Evolutionary conservation across 2,329 filamentous ascomycete species (phyloP), one percentile per base, ranked within the genome.

Genomic region (Pseudogymnoascus sp.): DNA sequence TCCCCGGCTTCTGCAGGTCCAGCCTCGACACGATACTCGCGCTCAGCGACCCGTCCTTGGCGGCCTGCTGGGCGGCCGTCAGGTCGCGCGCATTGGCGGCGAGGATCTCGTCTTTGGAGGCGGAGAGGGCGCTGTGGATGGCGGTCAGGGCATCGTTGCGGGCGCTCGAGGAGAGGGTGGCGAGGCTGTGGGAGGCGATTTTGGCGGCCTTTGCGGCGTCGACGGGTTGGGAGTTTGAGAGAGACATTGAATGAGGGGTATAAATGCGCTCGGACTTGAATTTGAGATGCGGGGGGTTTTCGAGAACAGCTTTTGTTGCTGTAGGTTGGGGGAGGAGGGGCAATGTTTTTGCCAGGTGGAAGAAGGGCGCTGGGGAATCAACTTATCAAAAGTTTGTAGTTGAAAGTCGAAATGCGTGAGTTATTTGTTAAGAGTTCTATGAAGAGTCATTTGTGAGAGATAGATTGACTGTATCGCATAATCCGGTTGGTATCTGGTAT

Each of bases 11-110:
- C 59, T 86, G 87, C 59, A 99, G 80, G 75, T 99, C 93, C 65
- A 99, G 82, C 63, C 95, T 84, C 71, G 96, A 95, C 33, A 97
- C 84, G 23, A 97, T 82, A 72, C 91, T 95, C 71, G 88, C 83
- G 74, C 87, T 93, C 60, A 97, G 78, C 59, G 86, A 80, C 42
- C 93, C 93, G 70, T 87, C 84, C 15, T 86, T 83, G 19, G 90
- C 91, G 59, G 91, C 90, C 70, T 84, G 81, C 42, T 82, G 84
- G 2, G 95, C 95, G 53, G 83, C 79, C 62, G 87, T 85, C 62
- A 99, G 82, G 75, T 99, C 95, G 65, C 83, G 83, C 29, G 87
- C 87, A 78, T 99, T 99, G 65, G 95, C 95, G 44, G 87, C 86
- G 60, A 99, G 82, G 67, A 99, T 96, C 13, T 84, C 80, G 64